A percentile compares a stretch with the other conserved stretches of the same genome.
Conservation (phyloP, 306 rosid species). For the Cicer pinnatifidum region DNA sequence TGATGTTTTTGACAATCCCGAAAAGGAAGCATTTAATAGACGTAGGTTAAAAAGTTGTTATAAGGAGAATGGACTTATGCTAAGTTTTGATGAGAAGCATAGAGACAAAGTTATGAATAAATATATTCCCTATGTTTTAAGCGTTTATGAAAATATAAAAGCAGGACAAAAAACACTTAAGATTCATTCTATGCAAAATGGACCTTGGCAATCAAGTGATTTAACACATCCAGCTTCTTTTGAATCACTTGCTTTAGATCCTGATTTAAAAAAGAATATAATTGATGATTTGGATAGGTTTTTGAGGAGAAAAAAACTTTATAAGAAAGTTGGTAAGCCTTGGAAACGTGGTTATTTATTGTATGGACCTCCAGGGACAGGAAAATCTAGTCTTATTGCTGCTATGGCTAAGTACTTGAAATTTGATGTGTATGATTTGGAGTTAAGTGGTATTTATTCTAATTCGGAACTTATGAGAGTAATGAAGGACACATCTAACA, state of each 20-base stretch:
- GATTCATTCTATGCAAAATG: not conserved
- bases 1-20: not conserved
- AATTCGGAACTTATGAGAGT: constrained; percentile 40
- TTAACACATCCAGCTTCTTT: constrained; percentile 51
- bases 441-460: constrained; percentile 39
- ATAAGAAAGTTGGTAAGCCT: constrained; percentile 53
- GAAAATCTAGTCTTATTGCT: constrained; percentile 54
- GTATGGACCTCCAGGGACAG: constrained; percentile 57
- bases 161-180: constrained; percentile 35
- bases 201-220: constrained; percentile 28
- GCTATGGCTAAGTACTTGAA: constrained; percentile 51
- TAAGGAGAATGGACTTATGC: not conserved
- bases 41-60: not conserved
- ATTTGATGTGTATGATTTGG: constrained; percentile 57
- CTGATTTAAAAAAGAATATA: constrained; percentile 38
- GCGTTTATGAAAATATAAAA: constrained; percentile 26
- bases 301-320: constrained; percentile 49
- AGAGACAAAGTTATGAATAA: constrained; percentile 33
- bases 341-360: constrained; percentile 57
- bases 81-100: constrained; percentile 43
- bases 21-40: not conserved
- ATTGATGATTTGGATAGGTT: constrained; percentile 49
- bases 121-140: constrained; percentile 42
- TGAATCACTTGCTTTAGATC: constrained; percentile 47
- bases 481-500: constrained; percentile 38